Evolutionary conservation across 176 grass and related monocot genomes (phyloP).

Genomic region (Rhynchospora tenuis): DNA sequence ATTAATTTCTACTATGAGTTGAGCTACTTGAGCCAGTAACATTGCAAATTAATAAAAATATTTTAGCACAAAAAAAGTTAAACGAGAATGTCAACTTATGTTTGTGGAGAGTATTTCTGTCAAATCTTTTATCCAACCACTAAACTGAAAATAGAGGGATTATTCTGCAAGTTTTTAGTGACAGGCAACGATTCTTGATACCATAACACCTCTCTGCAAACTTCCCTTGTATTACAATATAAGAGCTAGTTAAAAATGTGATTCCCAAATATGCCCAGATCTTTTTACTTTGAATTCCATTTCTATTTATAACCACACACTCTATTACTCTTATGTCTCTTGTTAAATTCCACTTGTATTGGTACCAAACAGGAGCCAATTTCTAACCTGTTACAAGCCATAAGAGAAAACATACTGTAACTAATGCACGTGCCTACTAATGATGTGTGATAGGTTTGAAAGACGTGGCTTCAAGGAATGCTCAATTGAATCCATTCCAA

Average conservation of each 20-base stretch:
- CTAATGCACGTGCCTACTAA: conserved; percentile 25
- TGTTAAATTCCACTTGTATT: background rate
- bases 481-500: conserved; percentile 66
- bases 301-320: conserved; percentile 4
- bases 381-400: conserved; percentile 3
- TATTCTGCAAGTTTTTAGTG: background rate
- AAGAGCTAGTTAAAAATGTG: background rate
- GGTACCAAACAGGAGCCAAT: background rate
- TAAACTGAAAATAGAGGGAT: background rate
- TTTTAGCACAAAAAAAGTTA: background rate
- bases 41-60: background rate
- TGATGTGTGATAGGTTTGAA: conserved; percentile 62
- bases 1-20: background rate
- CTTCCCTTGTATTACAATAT: background rate
- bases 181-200: background rate
- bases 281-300: background rate
- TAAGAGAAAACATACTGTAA: background rate
- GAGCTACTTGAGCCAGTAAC: background rate
- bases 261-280: background rate
- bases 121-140: background rate
- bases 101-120: background rate
- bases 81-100: background rate
- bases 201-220: background rate
- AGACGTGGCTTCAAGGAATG: conserved; percentile 70
- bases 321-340: background rate